Percentiles rank a stretch among this genome's conserved stretches.
phyloP scores from a whole-genome alignment of 2,329 filamentous ascomycete species.

The Arthrinium phaeospermum region DNA sequence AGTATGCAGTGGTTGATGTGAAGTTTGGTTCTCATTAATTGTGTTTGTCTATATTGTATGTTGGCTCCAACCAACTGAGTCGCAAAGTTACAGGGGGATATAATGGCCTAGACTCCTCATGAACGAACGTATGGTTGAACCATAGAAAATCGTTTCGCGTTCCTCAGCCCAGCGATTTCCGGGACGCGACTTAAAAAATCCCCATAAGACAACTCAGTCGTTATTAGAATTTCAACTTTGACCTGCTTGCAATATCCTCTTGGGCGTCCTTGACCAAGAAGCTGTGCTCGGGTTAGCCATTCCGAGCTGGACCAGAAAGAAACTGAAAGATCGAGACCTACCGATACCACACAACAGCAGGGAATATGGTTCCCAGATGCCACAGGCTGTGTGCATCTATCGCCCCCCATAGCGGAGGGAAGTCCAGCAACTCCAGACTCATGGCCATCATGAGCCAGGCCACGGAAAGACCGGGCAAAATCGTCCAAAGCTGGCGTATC shows the following conservation, averaged over 20 bases:
- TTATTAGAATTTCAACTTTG: slow-evolving; percentile 12
- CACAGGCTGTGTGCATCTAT: slow-evolving; percentile 95
- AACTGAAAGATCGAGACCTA: slow-evolving; percentile 56
- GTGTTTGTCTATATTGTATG: background rate
- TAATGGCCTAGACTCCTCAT: background rate
- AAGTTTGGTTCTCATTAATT: background rate
- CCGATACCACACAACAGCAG: slow-evolving; percentile 93
- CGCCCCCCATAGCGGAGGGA: slow-evolving; percentile 80
- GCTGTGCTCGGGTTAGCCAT: slow-evolving; percentile 49
- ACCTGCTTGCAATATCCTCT: slow-evolving; percentile 69
- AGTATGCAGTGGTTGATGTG: background rate
- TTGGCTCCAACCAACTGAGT: background rate
- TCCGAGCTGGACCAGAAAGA: background rate
- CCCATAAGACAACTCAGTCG: background rate
- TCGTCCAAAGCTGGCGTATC: slow-evolving; percentile 77
- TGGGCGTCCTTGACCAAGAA: slow-evolving; percentile 86
- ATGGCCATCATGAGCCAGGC: slow-evolving; percentile 92
- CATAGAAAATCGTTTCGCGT: background rate
- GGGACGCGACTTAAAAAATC: background rate
- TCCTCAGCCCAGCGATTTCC: background rate
- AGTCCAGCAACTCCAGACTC: slow-evolving; percentile 95
- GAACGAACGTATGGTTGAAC: background rate
- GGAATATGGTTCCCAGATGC: slow-evolving; percentile 91
- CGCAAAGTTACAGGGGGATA: background rate
- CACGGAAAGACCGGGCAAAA: slow-evolving; percentile 89